These are phyloP conservation scores for Coniophora puteana DNA, from an alignment of 1,284 basidiomycete species.

Conservation along the genomic window DNA sequence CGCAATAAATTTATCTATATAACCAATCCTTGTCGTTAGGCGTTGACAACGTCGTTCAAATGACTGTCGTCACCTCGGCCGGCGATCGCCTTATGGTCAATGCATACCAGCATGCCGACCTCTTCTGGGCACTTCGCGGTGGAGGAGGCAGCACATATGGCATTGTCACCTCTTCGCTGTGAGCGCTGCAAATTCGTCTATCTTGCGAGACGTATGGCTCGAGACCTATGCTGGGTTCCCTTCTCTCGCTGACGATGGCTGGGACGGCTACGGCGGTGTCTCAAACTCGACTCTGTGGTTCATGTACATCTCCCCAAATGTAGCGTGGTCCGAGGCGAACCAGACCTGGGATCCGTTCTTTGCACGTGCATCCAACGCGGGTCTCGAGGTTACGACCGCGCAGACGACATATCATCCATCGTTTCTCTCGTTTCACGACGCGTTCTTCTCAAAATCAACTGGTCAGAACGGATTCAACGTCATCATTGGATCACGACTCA, in stretches of 20 bases:
- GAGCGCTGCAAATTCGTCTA: conserved; percentile 14
- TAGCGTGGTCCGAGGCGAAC: conserved; percentile 25
- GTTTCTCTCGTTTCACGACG: no score
- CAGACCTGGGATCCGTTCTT: conserved; percentile 28
- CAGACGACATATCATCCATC: conserved; percentile 19
- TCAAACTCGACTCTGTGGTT: conserved; percentile 5
- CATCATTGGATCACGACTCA: conserved; percentile 32
- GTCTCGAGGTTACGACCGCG: conserved; percentile 12
- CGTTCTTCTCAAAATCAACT: no score
- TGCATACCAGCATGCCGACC: conserved; percentile 30
- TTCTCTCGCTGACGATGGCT: conserved; percentile 24
- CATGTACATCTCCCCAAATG: conserved; percentile 27
- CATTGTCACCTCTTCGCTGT: conserved; percentile 29
- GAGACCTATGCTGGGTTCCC: conserved; percentile 29
- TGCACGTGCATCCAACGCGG: conserved; percentile 17
- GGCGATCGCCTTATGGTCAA: conserved; percentile 34
- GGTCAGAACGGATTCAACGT: conserved; percentile 14
- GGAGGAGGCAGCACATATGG: conserved; percentile 44
- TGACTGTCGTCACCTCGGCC: conserved; percentile 34
- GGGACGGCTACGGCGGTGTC: conserved; percentile 11
- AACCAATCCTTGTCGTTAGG: no score
- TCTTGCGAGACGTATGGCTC: conserved; percentile 12
- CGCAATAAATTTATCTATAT: no score
- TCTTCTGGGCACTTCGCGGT: conserved; percentile 49
- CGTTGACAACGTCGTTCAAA: conserved; percentile 38